Conservation (phyloP, 768 basidiomycete genomes). For the Leccinum rimulosum region DNA sequence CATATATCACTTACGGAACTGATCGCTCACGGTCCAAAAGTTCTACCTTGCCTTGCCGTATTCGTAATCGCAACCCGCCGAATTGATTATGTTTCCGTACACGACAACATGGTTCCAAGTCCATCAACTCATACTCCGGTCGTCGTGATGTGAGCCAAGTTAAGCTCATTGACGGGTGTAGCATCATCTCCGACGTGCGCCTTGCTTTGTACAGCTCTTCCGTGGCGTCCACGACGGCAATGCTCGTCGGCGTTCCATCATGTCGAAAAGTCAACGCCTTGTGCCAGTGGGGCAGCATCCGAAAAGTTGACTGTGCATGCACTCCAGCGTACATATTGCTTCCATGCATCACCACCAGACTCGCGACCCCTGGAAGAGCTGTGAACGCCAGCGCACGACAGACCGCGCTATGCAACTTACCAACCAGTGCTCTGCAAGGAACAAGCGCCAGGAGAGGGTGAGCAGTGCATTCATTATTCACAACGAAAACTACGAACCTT, state of each 20-base stretch:
- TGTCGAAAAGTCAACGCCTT: constrained; percentile 82
- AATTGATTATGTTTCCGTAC: constrained; percentile 13
- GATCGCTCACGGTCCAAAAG: constrained; percentile 29
- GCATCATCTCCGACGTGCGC: constrained; percentile 9
- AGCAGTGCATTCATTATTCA: constrained; percentile 14
- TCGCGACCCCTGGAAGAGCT: constrained; percentile 74
- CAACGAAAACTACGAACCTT: constrained; percentile 50
- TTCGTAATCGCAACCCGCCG: constrained; percentile 19
- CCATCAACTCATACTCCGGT: constrained; percentile 15
- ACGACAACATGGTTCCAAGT: constrained; percentile 2
- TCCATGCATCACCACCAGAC: constrained; percentile 98
- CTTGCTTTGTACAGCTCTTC: constrained; percentile 9
- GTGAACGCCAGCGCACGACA: constrained; percentile 20
- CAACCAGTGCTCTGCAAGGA: constrained; percentile 72
- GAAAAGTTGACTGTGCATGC: constrained; percentile 94
- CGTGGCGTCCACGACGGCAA: not conserved
- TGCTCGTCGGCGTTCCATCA: constrained; percentile 27
- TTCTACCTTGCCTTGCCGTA: constrained; percentile 19
- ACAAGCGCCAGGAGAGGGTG: constrained; percentile 12
- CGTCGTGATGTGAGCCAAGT: constrained; percentile 28
- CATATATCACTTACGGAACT: constrained; percentile 35
- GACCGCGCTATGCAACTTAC: constrained; percentile 39
- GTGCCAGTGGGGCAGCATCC: constrained; percentile 84
- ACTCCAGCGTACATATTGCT: constrained; percentile 92
- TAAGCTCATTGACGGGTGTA: constrained; percentile 13